Evolutionary conservation across 2,329 filamentous ascomycete genomes (phyloP).

Genomic region (Aspergillus sp.): DNA sequence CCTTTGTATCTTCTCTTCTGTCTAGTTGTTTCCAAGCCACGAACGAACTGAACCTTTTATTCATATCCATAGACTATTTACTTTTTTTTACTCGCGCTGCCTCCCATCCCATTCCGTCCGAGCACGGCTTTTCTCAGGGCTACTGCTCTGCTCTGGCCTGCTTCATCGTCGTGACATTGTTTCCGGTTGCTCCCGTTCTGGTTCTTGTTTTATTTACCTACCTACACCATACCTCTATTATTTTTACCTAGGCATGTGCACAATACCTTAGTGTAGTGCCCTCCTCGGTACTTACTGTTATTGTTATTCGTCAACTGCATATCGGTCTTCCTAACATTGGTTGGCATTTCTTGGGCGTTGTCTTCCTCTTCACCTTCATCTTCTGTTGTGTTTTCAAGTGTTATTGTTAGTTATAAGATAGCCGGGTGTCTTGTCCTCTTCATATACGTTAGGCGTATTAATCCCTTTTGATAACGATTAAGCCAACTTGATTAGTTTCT

Average conservation of each 20-base stretch:
- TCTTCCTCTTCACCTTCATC: not conserved
- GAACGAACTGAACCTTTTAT: not conserved
- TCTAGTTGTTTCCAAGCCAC: slow-evolving; percentile 3
- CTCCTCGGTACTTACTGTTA: not conserved
- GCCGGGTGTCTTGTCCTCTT: not conserved
- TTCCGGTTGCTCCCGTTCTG: not conserved
- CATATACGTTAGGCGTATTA: not conserved
- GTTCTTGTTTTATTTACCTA: not conserved
- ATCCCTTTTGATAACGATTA: not conserved
- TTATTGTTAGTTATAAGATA: slow-evolving; percentile 1
- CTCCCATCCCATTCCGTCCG: too few relatives aligned
- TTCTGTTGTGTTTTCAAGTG: not conserved
- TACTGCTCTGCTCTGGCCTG: not conserved
- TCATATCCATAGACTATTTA: slow-evolving; percentile 16
- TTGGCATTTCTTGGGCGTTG: slow-evolving; percentile 16
- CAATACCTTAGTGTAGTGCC: not conserved
- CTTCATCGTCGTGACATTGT: not conserved
- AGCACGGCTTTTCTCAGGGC: not conserved
- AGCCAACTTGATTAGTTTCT: not conserved
- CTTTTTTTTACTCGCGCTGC: too few relatives aligned
- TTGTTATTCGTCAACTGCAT: slow-evolving; percentile 12
- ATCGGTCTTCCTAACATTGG: slow-evolving; percentile 13
- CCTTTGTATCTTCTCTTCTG: not conserved
- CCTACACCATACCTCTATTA: not conserved
- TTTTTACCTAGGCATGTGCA: slow-evolving; percentile 5